Percentiles rank a stretch among this genome's conserved stretches.
Conservation (phyloP, 78 protist species). For the Bigelowiella natans region DNA sequence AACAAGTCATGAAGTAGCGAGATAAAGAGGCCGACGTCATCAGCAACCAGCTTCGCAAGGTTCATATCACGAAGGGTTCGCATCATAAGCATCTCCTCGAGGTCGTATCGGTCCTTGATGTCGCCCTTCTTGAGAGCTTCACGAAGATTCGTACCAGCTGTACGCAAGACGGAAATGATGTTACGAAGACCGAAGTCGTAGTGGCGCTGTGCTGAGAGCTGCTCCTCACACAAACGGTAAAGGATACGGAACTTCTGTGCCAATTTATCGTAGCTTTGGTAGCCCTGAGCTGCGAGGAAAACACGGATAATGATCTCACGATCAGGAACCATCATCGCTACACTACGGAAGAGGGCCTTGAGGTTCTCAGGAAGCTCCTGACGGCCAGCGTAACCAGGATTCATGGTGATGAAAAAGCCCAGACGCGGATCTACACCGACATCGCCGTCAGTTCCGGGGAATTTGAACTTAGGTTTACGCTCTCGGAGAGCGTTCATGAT, state of each 20-base stretch:
- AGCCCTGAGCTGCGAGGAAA: constrained; percentile 69
- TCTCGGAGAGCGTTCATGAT: constrained; percentile 52
- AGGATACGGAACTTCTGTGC: constrained; percentile 60
- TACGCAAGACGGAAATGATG: constrained; percentile 64
- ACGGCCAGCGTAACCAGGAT: constrained; percentile 87
- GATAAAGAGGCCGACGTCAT: constrained; percentile 67
- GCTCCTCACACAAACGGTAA: constrained; percentile 68
- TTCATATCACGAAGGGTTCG: constrained; percentile 73
- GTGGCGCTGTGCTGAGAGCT: constrained; percentile 72
- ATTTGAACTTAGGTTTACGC: constrained; percentile 36
- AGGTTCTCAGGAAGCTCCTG: constrained; percentile 87
- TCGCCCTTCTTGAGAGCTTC: neutral
- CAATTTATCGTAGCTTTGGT: constrained; percentile 25
- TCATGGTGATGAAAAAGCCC: constrained; percentile 79
- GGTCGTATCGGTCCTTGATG: neutral
- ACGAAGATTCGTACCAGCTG: constrained; percentile 49
- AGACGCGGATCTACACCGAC: constrained; percentile 31
- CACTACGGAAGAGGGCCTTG: constrained; percentile 69
- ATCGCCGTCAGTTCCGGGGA: constrained; percentile 50
- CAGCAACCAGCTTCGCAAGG: constrained; percentile 70
- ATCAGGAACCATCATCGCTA: constrained; percentile 87
- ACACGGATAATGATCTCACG: constrained; percentile 61
- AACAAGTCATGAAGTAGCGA: constrained; percentile 69
- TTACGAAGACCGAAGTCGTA: constrained; percentile 71
- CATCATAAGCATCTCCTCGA: constrained; percentile 54